A percentile compares a stretch with the other conserved stretches of the same genome.
Evolutionary conservation across 2,329 filamentous ascomycete species (phyloP).

Genomic region (Scedosporium boydii): DNA sequence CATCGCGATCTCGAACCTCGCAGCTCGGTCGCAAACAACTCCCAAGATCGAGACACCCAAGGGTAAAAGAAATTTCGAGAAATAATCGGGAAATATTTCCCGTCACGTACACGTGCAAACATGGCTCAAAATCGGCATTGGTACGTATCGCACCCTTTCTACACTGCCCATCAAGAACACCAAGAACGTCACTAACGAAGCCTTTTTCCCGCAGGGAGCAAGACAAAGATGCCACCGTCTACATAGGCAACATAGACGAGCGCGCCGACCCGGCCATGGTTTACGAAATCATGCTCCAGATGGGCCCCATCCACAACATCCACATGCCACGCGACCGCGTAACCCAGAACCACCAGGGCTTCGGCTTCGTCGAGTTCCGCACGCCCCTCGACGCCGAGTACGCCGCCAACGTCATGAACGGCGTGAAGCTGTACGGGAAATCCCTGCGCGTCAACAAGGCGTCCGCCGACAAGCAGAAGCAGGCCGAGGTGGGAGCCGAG

Average conservation of each 20-base stretch:
- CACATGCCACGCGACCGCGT: slow-evolving; percentile 98
- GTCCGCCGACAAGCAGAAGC: slow-evolving; percentile 84
- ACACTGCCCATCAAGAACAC: neutral
- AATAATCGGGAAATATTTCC: neutral
- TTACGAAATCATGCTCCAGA: slow-evolving; percentile 97
- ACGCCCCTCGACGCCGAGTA: slow-evolving; percentile 95
- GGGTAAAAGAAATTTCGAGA: no score
- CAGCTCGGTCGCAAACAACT: no score
- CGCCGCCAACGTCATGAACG: slow-evolving; percentile 92
- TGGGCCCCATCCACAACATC: slow-evolving; percentile 93
- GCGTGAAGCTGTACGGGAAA: slow-evolving; percentile 85
- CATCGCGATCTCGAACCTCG: neutral
- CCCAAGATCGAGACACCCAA: no score
- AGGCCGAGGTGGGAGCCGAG: slow-evolving; percentile 88
- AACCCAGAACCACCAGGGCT: slow-evolving; percentile 92
- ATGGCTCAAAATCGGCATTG: slow-evolving; percentile 70
- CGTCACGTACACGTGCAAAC: slow-evolving; percentile 16
- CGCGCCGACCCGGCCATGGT: slow-evolving; percentile 82
- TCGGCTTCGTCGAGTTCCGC: slow-evolving; percentile 98
- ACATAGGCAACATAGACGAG: slow-evolving; percentile 97
- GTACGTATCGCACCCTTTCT: slow-evolving; percentile 31
- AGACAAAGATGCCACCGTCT: slow-evolving; percentile 96
- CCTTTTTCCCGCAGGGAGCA: slow-evolving; percentile 65
- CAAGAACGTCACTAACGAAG: slow-evolving; percentile 5
- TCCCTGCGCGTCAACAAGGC: slow-evolving; percentile 94